phyloP scores from a whole-genome alignment of 768 basidiomycete genomes.

The Lactarius hatsudake region DNA sequence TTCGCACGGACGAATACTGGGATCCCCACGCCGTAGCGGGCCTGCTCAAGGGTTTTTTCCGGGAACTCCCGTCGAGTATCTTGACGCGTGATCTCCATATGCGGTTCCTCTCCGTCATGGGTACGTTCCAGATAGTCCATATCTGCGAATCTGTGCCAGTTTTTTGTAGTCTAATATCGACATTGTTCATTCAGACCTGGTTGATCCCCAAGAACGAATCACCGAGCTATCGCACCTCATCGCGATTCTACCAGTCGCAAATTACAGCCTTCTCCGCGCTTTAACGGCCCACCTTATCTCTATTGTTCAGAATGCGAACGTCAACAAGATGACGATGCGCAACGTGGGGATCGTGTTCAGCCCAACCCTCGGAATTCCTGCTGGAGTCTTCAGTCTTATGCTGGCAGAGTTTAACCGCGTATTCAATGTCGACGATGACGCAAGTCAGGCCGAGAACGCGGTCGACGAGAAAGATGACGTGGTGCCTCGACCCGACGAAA shows the following conservation, averaged over 20 bases:
- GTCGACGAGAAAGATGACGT: constrained; percentile 17
- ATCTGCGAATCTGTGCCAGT: constrained; percentile 9
- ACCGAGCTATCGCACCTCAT: constrained; percentile 84
- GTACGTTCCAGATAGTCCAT: constrained; percentile 46
- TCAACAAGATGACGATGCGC: constrained; percentile 98
- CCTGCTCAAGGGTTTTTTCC: constrained; percentile 87
- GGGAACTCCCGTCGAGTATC: constrained; percentile 90
- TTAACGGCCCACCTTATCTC: constrained; percentile 93
- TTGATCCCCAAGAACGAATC: constrained; percentile 85
- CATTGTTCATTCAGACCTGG: constrained; percentile 60
- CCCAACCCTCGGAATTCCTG: constrained; percentile 96
- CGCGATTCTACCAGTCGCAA: constrained; percentile 81
- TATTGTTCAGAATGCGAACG: constrained; percentile 83
- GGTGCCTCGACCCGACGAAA: constrained; percentile 18
- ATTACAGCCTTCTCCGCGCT: constrained; percentile 92
- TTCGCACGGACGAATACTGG: constrained; percentile 88
- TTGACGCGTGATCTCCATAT: constrained; percentile 90
- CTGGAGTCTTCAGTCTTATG: constrained; percentile 93
- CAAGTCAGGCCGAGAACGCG: constrained; percentile 29
- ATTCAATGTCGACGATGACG: constrained; percentile 69
- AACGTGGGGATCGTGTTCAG: constrained; percentile 99
- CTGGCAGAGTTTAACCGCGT: constrained; percentile 90
- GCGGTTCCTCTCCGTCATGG: constrained; percentile 88
- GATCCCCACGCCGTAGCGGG: constrained; percentile 98
- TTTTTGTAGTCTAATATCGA: constrained; percentile 14